A percentile compares a stretch with the other conserved stretches of the same genome.
These are phyloP conservation scores for Saksenaea vasiformis DNA, from an alignment of 371 early-diverging fungal species.

Conservation along the genomic window DNA sequence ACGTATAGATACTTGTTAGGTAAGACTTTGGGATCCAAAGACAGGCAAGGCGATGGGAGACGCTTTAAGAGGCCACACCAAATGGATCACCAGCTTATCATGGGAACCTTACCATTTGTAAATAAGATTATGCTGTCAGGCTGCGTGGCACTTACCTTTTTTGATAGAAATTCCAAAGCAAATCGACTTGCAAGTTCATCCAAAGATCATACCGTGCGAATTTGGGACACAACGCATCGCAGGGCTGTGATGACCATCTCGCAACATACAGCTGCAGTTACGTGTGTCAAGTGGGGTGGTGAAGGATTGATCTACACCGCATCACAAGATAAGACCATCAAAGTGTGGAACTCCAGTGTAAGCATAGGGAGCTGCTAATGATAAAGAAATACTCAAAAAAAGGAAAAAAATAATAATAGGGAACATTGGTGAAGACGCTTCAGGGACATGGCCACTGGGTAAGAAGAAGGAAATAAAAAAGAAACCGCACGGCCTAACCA, in stretches of 20 bases:
- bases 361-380: not conserved
- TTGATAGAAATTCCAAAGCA: slow-evolving; percentile 64
- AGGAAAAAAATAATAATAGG: no score
- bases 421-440: slow-evolving; percentile 82
- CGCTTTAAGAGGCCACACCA: slow-evolving; percentile 81
- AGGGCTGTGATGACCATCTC: slow-evolving; percentile 78
- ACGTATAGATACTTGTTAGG: slow-evolving; percentile 14
- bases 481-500: not conserved
- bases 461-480: not conserved
- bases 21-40: slow-evolving; percentile 85
- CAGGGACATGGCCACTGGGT: slow-evolving; percentile 90
- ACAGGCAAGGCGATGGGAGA: slow-evolving; percentile 83
- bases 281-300: slow-evolving; percentile 95
- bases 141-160: slow-evolving; percentile 7
- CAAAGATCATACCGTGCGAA: slow-evolving; percentile 93
- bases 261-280: slow-evolving; percentile 90
- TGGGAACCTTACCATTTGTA: slow-evolving; percentile 94
- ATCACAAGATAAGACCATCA: slow-evolving; percentile 91
- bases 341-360: slow-evolving; percentile 82
- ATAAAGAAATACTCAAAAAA: not conserved
- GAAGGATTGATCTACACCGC: slow-evolving; percentile 92
- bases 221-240: slow-evolving; percentile 91
- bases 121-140: slow-evolving; percentile 8
- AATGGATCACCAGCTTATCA: slow-evolving; percentile 86
- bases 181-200: slow-evolving; percentile 90